A percentile compares a stretch with the other conserved stretches of the same genome.
phyloP scores from a whole-genome alignment of 208 protist genomes.

The Crithidia acanthocephali region DNA sequence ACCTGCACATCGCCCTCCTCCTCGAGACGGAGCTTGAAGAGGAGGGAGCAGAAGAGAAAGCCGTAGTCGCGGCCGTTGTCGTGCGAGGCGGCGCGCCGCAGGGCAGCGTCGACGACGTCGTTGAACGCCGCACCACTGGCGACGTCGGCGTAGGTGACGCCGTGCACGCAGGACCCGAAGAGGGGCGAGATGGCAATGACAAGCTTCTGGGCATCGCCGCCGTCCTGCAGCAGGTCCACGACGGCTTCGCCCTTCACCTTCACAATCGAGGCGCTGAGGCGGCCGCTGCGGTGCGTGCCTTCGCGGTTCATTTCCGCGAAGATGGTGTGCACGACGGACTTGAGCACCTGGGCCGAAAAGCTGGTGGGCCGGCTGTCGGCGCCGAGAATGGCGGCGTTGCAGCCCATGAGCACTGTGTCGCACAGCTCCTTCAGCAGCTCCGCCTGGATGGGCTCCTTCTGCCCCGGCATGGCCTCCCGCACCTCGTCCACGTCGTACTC shows the following conservation, averaged over 20 bases:
- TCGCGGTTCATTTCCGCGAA: constrained; percentile 45
- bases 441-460: constrained; percentile 42
- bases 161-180: constrained; percentile 81
- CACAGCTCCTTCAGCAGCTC: constrained; percentile 60
- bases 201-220: constrained; percentile 55
- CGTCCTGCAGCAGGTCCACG: constrained; percentile 54
- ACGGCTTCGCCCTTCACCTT: constrained; percentile 68
- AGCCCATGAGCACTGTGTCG: constrained; percentile 61
- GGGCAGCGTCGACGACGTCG: constrained; percentile 49
- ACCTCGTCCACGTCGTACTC: constrained; percentile 87
- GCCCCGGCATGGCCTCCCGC: constrained; percentile 36
- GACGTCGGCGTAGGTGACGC: constrained; percentile 53
- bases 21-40: constrained; percentile 66
- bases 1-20: constrained; percentile 73
- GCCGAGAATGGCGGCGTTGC: constrained; percentile 72
- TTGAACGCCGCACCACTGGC: constrained; percentile 44
- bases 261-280: constrained; percentile 69
- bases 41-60: constrained; percentile 68
- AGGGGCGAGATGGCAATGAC: constrained; percentile 83
- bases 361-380: constrained; percentile 67
- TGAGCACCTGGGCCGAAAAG: constrained; percentile 55
- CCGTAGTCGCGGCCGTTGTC: constrained; percentile 59
- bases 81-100: constrained; percentile 32
- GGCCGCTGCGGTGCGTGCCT: constrained; percentile 28
- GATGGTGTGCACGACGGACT: constrained; percentile 61